Percentiles rank a stretch among this genome's conserved stretches.
These are phyloP conservation scores for Cudoniella acicularis DNA, from an alignment of 495 filamentous ascomycete species.

Conservation along the genomic window DNA sequence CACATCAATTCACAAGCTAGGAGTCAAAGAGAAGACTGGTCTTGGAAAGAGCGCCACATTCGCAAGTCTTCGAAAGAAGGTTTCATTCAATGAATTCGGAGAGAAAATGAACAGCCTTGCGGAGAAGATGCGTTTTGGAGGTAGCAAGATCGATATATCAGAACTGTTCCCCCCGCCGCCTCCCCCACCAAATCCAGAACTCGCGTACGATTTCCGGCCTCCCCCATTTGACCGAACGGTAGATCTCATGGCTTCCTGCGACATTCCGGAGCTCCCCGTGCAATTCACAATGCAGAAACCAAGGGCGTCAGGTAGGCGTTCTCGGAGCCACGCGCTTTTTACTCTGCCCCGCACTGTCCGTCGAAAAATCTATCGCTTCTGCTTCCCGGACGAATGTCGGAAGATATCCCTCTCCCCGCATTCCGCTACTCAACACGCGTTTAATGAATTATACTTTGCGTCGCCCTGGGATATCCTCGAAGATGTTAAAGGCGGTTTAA, in stretches of 20 bases:
- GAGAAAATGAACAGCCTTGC: no score
- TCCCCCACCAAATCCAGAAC: background rate
- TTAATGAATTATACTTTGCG: slow-evolving; percentile 12
- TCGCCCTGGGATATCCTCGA: slow-evolving; percentile 21
- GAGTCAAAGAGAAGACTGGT: no score
- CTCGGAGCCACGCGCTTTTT: slow-evolving; percentile 1
- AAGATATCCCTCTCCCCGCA: slow-evolving; percentile 16
- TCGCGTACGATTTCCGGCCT: background rate
- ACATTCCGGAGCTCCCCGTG: background rate
- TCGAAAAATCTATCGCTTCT: slow-evolving; percentile 16
- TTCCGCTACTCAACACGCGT: slow-evolving; percentile 19
- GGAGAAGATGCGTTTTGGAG: no score
- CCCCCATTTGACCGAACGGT: slow-evolving; percentile 5
- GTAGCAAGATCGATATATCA: no score
- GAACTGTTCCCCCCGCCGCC: background rate
- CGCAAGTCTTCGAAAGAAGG: no score
- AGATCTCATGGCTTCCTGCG: slow-evolving; percentile 1
- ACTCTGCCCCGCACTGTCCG: slow-evolving; percentile 11
- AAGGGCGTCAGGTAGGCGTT: background rate
- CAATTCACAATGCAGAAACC: background rate
- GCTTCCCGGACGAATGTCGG: slow-evolving; percentile 10
- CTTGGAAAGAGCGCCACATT: no score
- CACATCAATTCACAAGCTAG: no score
- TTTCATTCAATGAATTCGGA: no score
- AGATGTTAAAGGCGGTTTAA: slow-evolving; percentile 17